Evolutionary conservation across 495 filamentous ascomycete genomes (phyloP).

Genomic region (Xeromyces bisporus): DNA sequence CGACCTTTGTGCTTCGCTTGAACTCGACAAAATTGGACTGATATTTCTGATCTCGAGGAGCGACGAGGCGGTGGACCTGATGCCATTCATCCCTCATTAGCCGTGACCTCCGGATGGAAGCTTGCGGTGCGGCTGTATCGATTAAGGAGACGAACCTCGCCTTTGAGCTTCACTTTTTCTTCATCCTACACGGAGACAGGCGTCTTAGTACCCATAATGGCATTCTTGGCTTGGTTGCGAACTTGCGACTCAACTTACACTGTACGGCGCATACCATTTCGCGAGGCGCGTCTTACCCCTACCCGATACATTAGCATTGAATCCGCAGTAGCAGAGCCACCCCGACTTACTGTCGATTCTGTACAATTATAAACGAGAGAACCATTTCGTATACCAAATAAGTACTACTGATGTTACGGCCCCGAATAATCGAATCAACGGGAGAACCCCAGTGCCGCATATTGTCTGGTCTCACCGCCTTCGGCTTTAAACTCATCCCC

Average conservation of each 20-base stretch:
- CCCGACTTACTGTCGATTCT: constrained; percentile 81
- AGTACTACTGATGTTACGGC: too few relatives aligned
- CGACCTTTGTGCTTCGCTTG: constrained; percentile 64
- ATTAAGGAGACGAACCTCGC: constrained; percentile 37
- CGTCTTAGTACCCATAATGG: too few relatives aligned
- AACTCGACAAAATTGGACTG: constrained; percentile 98
- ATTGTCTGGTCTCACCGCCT: too few relatives aligned
- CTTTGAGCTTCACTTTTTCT: constrained; percentile 91
- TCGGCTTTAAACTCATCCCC: too few relatives aligned
- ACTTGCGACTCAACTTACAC: too few relatives aligned
- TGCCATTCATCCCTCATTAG: neutral
- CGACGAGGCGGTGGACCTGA: constrained; percentile 89
- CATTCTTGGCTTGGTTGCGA: neutral
- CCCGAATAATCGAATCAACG: too few relatives aligned
- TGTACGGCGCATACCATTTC: constrained; percentile 98
- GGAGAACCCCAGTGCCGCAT: too few relatives aligned
- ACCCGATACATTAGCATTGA: constrained; percentile 9
- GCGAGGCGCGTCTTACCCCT: constrained; percentile 97
- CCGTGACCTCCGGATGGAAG: too few relatives aligned
- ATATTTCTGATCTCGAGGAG: constrained; percentile 95
- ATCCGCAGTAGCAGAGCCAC: neutral
- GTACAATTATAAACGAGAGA: constrained; percentile 88
- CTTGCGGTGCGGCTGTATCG: constrained; percentile 1
- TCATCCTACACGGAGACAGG: too few relatives aligned
- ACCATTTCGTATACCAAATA: too few relatives aligned